Conservation (phyloP, 129 eudicot genomes). For the Centrapalus pauciflorus region DNA sequence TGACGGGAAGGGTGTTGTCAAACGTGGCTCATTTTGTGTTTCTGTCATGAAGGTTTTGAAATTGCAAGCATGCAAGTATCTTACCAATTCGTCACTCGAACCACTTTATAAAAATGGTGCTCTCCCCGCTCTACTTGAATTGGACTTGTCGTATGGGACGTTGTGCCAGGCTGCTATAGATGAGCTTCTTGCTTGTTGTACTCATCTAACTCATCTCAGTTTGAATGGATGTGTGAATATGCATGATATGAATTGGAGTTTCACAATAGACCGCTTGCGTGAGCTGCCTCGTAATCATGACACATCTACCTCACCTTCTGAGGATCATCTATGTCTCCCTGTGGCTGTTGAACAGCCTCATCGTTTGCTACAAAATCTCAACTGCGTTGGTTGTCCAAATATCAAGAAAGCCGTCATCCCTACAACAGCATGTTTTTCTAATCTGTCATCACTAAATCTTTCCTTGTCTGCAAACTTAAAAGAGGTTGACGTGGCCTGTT, state of each 20-base stretch:
- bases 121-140: slow-evolving; percentile 71
- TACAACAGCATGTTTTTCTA: slow-evolving; percentile 44
- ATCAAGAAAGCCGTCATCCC: slow-evolving; percentile 77
- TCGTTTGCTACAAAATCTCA: slow-evolving; percentile 64
- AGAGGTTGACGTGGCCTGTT: slow-evolving; percentile 79
- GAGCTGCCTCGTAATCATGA: too few relatives aligned
- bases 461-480: slow-evolving; percentile 77
- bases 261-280: slow-evolving; percentile 21
- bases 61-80: slow-evolving; percentile 98
- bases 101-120: slow-evolving; percentile 80
- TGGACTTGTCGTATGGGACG: slow-evolving; percentile 92
- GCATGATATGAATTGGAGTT: slow-evolving; percentile 90
- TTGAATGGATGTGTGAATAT: slow-evolving; percentile 87
- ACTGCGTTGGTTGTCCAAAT: slow-evolving; percentile 93
- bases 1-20: too few relatives aligned
- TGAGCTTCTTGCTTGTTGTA: slow-evolving; percentile 81
- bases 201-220: slow-evolving; percentile 85
- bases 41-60: slow-evolving; percentile 69
- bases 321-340: slow-evolving; percentile 5
- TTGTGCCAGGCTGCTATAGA: slow-evolving; percentile 87
- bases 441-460: slow-evolving; percentile 70
- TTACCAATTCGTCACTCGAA: slow-evolving; percentile 67
- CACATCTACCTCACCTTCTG: slow-evolving; percentile 15
- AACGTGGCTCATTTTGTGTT: too few relatives aligned
- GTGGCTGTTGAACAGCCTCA: slow-evolving; percentile 33